A percentile compares a stretch with the other conserved stretches of the same genome.
These are phyloP conservation scores for Cordyceps tenuipes DNA, from an alignment of 2,329 filamentous ascomycete genomes.

Conservation along the genomic window DNA sequence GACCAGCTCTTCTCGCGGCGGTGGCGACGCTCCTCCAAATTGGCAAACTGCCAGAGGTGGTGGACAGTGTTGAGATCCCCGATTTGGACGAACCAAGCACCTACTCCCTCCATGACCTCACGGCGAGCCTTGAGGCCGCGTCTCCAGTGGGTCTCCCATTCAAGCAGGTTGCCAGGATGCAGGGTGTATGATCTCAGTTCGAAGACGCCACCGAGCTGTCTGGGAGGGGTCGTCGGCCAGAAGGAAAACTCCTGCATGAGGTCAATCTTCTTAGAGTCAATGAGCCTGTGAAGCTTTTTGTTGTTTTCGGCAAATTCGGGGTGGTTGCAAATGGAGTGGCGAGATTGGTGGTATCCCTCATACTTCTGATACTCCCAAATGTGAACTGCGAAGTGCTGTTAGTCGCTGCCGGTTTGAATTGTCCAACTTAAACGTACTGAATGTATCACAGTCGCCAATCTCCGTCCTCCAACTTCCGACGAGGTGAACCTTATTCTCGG, in stretches of 20 bases:
- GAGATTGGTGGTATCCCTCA: constrained; percentile 86
- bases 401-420: constrained; percentile 1
- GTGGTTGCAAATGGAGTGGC: constrained; percentile 74
- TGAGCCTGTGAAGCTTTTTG: constrained; percentile 73
- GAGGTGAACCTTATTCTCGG: constrained; percentile 88
- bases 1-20: constrained; percentile 92
- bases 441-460: constrained; percentile 94
- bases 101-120: constrained; percentile 97
- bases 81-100: constrained; percentile 98
- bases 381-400: constrained; percentile 57
- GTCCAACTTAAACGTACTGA: constrained; percentile 54
- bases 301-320: constrained; percentile 81
- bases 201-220: constrained; percentile 84
- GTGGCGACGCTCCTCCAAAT: constrained; percentile 85
- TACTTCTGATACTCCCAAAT: constrained; percentile 99
- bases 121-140: constrained; percentile 81
- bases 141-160: constrained; percentile 99
- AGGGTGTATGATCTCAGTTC: constrained; percentile 95
- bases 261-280: constrained; percentile 75
- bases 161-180: constrained; percentile 87
- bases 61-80: constrained; percentile 96
- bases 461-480: constrained; percentile 98
- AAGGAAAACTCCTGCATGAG: constrained; percentile 99
- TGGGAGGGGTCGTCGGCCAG: constrained; percentile 91
- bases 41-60: constrained; percentile 97